Percentiles rank a stretch among this genome's conserved stretches.
Conservation (phyloP, 345 rosid species). For the Gossypium turneri region DNA sequence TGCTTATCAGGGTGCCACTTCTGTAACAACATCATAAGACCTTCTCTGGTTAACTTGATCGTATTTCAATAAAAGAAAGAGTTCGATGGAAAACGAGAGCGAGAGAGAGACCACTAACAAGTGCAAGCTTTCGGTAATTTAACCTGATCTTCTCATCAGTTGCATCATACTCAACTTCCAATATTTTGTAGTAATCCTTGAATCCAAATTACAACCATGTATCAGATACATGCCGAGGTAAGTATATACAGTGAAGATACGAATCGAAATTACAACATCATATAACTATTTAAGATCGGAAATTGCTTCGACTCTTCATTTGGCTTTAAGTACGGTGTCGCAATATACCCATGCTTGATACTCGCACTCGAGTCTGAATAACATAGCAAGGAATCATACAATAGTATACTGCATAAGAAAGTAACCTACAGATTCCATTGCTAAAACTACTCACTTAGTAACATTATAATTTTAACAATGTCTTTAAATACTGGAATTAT, state of each 20-base stretch:
- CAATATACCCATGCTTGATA: no score
- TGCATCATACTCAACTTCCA: conserved; percentile 82
- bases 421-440: no score
- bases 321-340: no score
- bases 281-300: neutral
- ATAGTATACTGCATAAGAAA: no score
- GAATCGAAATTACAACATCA: neutral
- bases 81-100: conserved; percentile 3
- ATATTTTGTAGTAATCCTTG: conserved; percentile 76
- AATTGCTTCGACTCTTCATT: no score
- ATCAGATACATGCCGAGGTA: conserved; percentile 15
- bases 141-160: conserved; percentile 67
- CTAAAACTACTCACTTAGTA: no score
- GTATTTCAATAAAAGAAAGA: conserved; percentile 4
- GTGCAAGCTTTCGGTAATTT: conserved; percentile 73
- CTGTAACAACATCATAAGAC: conserved; percentile 27
- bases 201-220: conserved; percentile 15
- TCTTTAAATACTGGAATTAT: no score
- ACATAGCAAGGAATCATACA: no score
- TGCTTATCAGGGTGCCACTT: conserved; percentile 93
- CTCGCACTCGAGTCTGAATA: no score
- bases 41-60: conserved; percentile 11
- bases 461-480: no score
- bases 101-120: conserved; percentile 48
- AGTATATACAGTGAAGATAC: neutral